Percentiles rank a stretch among this genome's conserved stretches.
phyloP scores from a whole-genome alignment of 306 rosid species.

The Malus sylvestris region DNA sequence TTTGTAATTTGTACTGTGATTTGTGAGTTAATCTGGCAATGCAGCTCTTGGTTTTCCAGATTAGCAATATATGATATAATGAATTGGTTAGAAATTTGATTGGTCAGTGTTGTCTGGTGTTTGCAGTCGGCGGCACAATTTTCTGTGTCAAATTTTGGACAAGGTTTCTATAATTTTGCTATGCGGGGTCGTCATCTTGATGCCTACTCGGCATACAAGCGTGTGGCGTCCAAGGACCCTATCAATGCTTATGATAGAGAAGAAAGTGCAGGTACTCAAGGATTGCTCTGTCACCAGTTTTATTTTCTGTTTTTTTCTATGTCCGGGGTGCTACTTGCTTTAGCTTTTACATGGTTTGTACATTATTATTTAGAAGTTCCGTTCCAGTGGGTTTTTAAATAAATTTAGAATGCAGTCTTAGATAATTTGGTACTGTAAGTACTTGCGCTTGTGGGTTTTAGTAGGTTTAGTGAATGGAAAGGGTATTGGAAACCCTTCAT shows the following conservation, averaged over 20 bases:
- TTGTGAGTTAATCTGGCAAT: not conserved
- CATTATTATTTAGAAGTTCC: not conserved
- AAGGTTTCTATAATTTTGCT: conserved; percentile 28
- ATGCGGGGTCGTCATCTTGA: conserved; percentile 64
- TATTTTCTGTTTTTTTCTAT: not conserved
- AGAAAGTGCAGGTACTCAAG: conserved; percentile 37
- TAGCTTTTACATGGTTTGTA: not conserved
- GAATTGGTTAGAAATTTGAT: not conserved
- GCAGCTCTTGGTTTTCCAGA: not conserved
- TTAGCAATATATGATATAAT: not conserved
- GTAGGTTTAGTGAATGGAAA: conserved; percentile 37
- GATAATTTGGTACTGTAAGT: not conserved
- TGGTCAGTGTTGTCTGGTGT: not conserved
- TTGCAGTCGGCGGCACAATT: conserved; percentile 17
- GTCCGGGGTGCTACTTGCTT: not conserved
- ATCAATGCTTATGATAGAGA: conserved; percentile 35
- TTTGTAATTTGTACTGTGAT: not conserved
- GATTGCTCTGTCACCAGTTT: conserved; percentile 5
- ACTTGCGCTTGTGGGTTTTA: conserved; percentile 27
- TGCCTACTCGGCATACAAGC: conserved; percentile 25
- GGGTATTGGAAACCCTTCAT: conserved; percentile 43
- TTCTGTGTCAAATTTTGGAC: conserved; percentile 16
- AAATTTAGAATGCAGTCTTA: not conserved
- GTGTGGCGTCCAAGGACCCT: conserved; percentile 45
- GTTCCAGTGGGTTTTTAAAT: not conserved